phyloP scores from a whole-genome alignment of 2,329 filamentous ascomycete genomes.

The Cladosporium velox region DNA sequence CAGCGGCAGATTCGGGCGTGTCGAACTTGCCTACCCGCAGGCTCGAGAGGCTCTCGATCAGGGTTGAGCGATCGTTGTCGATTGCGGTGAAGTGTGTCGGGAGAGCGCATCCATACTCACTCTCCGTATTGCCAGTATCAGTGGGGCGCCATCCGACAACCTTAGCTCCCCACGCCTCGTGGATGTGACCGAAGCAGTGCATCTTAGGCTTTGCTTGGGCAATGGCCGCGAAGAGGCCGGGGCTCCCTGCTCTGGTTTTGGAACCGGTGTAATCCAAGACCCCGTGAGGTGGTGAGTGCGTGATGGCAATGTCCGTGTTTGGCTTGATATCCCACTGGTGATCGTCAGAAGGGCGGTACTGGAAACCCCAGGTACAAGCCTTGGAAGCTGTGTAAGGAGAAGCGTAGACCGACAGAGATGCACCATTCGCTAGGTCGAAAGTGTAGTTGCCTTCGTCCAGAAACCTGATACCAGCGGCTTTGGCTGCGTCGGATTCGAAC shows the following conservation, averaged over 20 bases:
- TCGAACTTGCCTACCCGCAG: constrained; percentile 27
- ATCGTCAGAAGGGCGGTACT: constrained; percentile 52
- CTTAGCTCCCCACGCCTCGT: constrained; percentile 61
- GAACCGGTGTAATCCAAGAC: constrained; percentile 32
- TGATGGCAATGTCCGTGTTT: constrained; percentile 43
- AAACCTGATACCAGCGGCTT: constrained; percentile 50
- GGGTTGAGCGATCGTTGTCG: constrained; percentile 44
- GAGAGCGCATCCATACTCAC: background rate
- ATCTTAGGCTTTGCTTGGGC: constrained; percentile 47
- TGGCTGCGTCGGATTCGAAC: constrained; percentile 36
- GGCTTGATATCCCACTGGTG: constrained; percentile 28
- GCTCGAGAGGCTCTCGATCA: constrained; percentile 41
- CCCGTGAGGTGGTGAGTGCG: constrained; percentile 42
- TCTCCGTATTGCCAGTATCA: background rate
- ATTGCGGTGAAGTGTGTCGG: constrained; percentile 49
- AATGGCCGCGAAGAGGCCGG: constrained; percentile 50
- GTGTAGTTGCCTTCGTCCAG: constrained; percentile 54
- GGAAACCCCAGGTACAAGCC: constrained; percentile 57
- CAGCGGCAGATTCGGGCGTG: constrained; percentile 3
- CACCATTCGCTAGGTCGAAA: constrained; percentile 52
- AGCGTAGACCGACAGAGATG: constrained; percentile 54
- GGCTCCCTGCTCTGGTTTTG: constrained; percentile 44
- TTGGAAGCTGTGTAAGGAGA: constrained; percentile 56
- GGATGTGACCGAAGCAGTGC: constrained; percentile 63
- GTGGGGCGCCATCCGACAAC: constrained; percentile 55